Evolutionary conservation across 257 asterid species (phyloP).

Genomic region (Solanum chiquidenum): DNA sequence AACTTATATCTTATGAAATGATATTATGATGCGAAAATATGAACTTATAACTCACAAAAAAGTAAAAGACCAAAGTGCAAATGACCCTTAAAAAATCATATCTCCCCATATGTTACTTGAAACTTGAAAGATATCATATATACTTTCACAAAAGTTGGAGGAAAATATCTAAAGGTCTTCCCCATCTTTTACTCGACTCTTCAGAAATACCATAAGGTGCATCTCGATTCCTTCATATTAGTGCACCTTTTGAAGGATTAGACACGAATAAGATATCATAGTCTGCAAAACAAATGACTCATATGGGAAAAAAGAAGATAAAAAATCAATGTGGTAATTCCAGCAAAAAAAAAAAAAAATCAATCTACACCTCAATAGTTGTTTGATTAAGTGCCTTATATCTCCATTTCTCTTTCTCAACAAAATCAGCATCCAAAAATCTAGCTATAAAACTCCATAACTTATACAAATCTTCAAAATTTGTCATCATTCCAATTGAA

Average conservation of each 20-base stretch:
- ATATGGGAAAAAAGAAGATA: background rate
- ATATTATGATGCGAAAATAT: too few species aligned
- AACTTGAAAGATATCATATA: background rate
- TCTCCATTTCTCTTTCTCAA: constrained; percentile 86
- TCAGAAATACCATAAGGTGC: background rate
- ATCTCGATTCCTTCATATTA: background rate
- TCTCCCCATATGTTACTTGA: background rate
- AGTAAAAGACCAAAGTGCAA: too few species aligned
- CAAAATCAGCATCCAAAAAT: constrained; percentile 88
- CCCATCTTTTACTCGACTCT: background rate
- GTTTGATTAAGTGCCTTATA: constrained; percentile 70
- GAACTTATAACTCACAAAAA: too few species aligned
- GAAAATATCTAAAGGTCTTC: background rate
- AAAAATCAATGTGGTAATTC: background rate
- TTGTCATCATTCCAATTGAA: constrained; percentile 44
- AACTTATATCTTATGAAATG: too few species aligned
- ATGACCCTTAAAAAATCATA: too few species aligned
- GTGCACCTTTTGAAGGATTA: background rate
- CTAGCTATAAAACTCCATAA: constrained; percentile 68
- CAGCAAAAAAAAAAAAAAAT: background rate
- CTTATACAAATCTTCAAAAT: constrained; percentile 62
- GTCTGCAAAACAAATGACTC: background rate
- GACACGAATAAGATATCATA: background rate
- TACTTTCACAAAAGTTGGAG: background rate
- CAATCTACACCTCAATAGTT: constrained; percentile 47